Conservation (phyloP, 345 rosid genomes). For the Raphanus raphanistrum region DNA sequence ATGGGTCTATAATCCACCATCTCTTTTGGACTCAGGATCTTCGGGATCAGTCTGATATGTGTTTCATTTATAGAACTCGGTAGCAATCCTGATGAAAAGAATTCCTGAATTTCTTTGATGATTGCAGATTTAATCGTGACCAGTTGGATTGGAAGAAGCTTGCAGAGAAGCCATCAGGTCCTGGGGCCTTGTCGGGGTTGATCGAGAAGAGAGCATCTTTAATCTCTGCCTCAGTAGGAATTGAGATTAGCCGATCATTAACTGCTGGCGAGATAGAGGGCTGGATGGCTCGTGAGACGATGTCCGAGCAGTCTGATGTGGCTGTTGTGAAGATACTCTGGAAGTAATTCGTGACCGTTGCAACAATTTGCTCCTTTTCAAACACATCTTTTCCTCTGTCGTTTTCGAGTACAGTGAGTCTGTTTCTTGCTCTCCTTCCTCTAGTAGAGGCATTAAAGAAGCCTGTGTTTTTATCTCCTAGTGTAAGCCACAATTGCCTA, state of each 20-base stretch:
- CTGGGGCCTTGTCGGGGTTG: too few species aligned
- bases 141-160: too few species aligned
- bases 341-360: background rate
- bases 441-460: background rate
- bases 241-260: background rate
- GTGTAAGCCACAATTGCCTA: background rate
- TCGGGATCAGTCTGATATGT: too few species aligned
- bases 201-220: too few species aligned
- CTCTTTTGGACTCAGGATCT: too few species aligned
- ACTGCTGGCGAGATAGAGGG: background rate
- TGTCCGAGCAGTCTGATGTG: background rate
- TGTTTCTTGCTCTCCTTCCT: background rate
- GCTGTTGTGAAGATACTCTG: background rate
- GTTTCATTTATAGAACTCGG: too few species aligned
- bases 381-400: background rate
- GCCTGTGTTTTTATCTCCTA: background rate
- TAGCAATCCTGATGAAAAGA: too few species aligned
- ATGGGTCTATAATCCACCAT: too few species aligned
- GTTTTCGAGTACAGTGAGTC: background rate
- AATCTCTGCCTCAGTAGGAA: background rate
- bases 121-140: too few species aligned
- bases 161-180: too few species aligned
- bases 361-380: background rate
- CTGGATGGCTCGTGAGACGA: background rate
- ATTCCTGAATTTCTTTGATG: too few species aligned